Evolutionary conservation across 2,329 filamentous ascomycete species (phyloP), one percentile per base, ranked within the genome.

Genomic region (Fusarium duplospermum): DNA sequence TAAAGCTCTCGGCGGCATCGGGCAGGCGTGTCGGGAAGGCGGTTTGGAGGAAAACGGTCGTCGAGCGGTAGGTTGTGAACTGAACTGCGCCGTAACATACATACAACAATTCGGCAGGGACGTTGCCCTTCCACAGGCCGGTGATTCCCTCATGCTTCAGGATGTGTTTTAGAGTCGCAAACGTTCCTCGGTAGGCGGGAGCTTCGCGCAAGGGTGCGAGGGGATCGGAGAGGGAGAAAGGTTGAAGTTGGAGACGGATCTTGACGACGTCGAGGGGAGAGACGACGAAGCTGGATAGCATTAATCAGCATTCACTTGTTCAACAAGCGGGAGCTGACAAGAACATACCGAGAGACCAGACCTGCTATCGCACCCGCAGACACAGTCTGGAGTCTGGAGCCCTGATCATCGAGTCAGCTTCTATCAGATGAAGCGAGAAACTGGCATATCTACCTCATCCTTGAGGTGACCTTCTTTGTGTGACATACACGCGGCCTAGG

Each of bases 211-310:
- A 87, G 50, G 92, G 87, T 54, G 90, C 88, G 11, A 91, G 83
- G 3, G 94, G 93, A 79, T 96, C 93, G 77, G 92, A 93, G 69
- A 94, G 89, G 58, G 94, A 95, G 85, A 97, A 93, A 52, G 93
- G 90, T 83, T 98, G 96, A 20, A 99, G 91, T 82, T 99, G 96
- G 54, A 98, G 92, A 56, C 96, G 94, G 84, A 99, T 99, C 87
- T 99, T 98, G 85, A 98, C 91, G 72, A 99, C 96, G 83, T 99
- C 96, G 76, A 99, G 93, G 62, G 96, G 96, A 20, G 96, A 94
- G 81, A 98, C 93, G 80, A 96, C 90, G 87, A 99, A 98, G 81
- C 94, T 95, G 77, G 36, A 61, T 9, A 16, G 24, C 2, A 57
- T 58, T 29, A 27, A 71, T 79, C 67, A 79, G 70, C 64, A 6